Evolutionary conservation across 1,284 basidiomycete species (phyloP), one percentile per base, ranked within the genome.

Genomic region (Fistulina hepatica): DNA sequence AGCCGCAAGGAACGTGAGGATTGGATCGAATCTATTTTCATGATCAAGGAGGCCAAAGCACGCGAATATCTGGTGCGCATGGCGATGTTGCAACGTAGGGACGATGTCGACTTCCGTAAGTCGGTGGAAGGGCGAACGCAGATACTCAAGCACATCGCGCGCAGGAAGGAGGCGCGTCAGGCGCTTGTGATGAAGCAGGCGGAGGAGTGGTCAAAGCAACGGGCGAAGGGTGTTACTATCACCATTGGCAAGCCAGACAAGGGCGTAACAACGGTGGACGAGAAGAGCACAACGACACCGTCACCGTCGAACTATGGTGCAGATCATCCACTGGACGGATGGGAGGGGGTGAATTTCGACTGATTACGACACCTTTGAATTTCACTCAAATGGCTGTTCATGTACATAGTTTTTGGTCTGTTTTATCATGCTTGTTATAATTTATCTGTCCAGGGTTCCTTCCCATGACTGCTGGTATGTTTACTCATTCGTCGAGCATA

Each of bases 21-120:
- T 31, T 72, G 67, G 63, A 52, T 85, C 32, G 72, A 84, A 52
- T 60, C 70, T 22, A 64, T 68, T 43, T 81, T 80, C 58, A 57
- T 61, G 36, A 55, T 74, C 32, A 59, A 70, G 44, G 45, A 58
- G 33, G 52, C 54, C n/a, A 54, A 67, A 24, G 48, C 54, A 63
- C 42, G 69, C 69, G 45, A 50, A 53, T 24, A 69, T 50, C 43
- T 70, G 40, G 48, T 76, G 44, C 62, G 65, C 23, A 48, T 60
- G 41, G 67, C 67, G n/a, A 65, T 66, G 47, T 60, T 64, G 7
- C 61, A 62, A 40, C 62, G 61, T 44, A 66, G 43, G 53, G 52
- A 31, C 19, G 15, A 31, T 16, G 28, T 31, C 19, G 15, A 31
- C 28, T 13, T 19, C 28, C 10, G 28, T 13, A 4, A 31, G 15